phyloP scores from a whole-genome alignment of 257 asterid species.

The Salvia miltiorrhiza region DNA sequence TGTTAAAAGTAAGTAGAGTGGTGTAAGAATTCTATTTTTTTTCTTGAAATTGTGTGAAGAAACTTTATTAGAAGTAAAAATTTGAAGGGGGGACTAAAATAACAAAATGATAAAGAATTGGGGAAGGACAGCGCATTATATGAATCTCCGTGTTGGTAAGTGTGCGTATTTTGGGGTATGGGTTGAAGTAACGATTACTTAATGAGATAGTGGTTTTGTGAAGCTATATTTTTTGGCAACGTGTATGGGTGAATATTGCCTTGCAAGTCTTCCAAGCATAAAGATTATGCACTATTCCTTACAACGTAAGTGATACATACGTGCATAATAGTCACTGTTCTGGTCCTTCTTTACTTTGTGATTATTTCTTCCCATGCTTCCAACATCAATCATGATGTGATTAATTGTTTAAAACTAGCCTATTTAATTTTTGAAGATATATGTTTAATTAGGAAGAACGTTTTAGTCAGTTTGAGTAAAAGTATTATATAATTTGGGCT shows the following conservation, averaged over 20 bases:
- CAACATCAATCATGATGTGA: constrained; percentile 10
- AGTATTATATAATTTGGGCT: too few relatives aligned
- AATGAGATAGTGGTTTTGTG: neutral
- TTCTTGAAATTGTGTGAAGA: too few relatives aligned
- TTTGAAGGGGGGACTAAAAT: too few relatives aligned
- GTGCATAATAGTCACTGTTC: neutral
- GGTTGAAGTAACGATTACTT: neutral
- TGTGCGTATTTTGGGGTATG: neutral
- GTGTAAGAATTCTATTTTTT: too few relatives aligned
- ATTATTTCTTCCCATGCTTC: constrained; percentile 26
- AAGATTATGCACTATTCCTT: constrained; percentile 9
- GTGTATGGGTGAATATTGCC: constrained; percentile 19
- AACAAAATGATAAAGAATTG: too few relatives aligned
- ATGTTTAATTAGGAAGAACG: too few relatives aligned
- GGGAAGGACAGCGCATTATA: too few relatives aligned
- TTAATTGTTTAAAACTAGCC: neutral
- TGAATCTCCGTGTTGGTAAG: neutral
- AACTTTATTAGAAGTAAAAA: too few relatives aligned
- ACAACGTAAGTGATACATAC: neutral
- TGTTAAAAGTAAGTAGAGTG: too few relatives aligned
- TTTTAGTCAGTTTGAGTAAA: too few relatives aligned
- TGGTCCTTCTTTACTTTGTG: neutral
- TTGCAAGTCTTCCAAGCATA: constrained; percentile 34
- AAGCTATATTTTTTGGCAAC: neutral
- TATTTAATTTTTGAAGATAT: neutral